Evolutionary conservation across 345 rosid genomes (phyloP).

Genomic region (Salix purpurea): DNA sequence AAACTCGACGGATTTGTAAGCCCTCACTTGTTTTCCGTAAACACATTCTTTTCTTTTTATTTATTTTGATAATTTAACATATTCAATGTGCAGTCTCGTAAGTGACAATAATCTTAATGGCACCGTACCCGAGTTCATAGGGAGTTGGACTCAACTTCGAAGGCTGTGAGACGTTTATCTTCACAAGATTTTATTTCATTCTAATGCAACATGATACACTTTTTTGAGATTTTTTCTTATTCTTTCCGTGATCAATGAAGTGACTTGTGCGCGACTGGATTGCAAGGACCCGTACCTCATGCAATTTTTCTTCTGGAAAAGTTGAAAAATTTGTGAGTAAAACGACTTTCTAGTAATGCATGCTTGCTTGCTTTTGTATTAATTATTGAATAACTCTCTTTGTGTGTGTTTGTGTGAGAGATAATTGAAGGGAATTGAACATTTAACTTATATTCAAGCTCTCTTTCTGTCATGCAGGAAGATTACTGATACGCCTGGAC

Average conservation of each 20-base stretch:
- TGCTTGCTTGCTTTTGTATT: neutral
- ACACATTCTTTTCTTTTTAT: neutral
- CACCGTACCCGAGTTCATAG: slow-evolving; percentile 15
- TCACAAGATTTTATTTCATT: neutral
- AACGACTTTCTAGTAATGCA: neutral
- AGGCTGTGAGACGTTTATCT: slow-evolving; percentile 8
- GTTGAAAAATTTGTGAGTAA: neutral
- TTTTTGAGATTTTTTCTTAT: neutral
- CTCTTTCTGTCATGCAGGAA: too few relatives aligned
- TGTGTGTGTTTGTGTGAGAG: too few relatives aligned
- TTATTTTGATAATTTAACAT: neutral
- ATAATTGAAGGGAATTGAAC: too few relatives aligned
- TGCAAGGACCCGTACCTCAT: neutral
- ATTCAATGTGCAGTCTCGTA: slow-evolving; percentile 15
- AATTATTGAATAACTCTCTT: too few relatives aligned
- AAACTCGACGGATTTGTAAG: neutral
- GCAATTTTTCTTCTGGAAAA: neutral
- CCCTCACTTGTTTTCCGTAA: neutral
- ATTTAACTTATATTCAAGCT: too few relatives aligned
- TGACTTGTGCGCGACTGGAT: neutral
- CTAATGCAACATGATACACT: neutral
- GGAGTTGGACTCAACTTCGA: slow-evolving; percentile 5
- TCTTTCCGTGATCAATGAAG: neutral
- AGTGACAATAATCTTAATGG: slow-evolving; percentile 16
- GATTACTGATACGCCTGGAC: too few relatives aligned